Evolutionary conservation across 176 grass and related monocot genomes (phyloP), one percentile per base, ranked within the genome.

Genomic region (Carex littledalei): DNA sequence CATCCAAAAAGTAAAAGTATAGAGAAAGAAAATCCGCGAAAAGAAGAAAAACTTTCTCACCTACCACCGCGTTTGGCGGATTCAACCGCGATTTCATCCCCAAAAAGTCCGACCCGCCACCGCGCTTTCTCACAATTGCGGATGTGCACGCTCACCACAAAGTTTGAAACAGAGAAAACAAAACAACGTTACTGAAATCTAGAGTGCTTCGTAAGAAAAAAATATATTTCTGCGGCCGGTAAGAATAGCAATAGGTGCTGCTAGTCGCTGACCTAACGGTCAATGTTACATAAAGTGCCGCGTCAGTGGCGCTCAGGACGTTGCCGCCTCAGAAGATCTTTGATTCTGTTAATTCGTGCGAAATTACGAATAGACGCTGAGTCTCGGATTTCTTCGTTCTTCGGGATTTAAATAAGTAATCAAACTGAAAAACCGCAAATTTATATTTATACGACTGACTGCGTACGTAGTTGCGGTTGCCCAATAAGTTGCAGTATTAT

Each of bases 51-150:
- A 41, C 67, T 71, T 43, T 71, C 35, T 71, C 16, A 71, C 67
- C 67, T 71, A 71, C 35, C 67, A 71, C 67, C 67, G 35, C 8
- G 17, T 43, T 8, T 71, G 67, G 67, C 67, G 67, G 67, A 43
- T 71, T 71, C 35, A 71, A 71, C 67, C 67, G 35, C 67, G 15
- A 71, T n/a, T 71, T 71, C 67, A 43, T 71, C 67, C 35, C 67
- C 6, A 37, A 71, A 71, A 71, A 71, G 35, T 71, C 67, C 67
- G 67, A 83, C 75, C 75, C 45, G 53, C 45, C 49, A 52, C 75
- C 75, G 75, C 75, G 50, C 53, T 79, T 79, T 79, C 75, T 32
- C 22, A 79, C 18, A 18, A 32, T 57, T 79, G 47, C 74, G 11
- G 21, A n/a, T 57, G 78, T 34, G 67, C 67, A 35, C 67, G 14